A percentile compares a stretch with the other conserved stretches of the same genome.
Conservation (phyloP, 441 rosid genomes). For the Brassica hybrid region DNA sequence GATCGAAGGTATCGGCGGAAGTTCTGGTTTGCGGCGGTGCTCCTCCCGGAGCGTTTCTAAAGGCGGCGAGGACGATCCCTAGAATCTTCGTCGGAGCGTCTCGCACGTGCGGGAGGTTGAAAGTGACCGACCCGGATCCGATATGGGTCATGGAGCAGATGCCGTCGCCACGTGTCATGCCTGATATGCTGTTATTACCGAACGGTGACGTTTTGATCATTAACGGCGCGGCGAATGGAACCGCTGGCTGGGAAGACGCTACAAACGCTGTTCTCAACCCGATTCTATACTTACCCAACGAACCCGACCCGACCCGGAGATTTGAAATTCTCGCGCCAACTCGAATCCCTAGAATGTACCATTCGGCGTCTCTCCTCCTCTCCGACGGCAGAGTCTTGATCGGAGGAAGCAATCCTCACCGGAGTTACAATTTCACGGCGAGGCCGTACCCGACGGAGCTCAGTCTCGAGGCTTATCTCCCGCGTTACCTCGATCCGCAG, state of each 20-base stretch:
- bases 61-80: conserved; percentile 41
- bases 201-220: conserved; percentile 48
- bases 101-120: conserved; percentile 66
- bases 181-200: conserved; percentile 53
- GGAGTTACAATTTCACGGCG: conserved; percentile 63
- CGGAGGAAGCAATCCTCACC: conserved; percentile 91
- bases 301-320: conserved; percentile 46
- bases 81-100: conserved; percentile 57
- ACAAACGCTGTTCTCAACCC: conserved; percentile 50
- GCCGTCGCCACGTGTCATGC: conserved; percentile 53
- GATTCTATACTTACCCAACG: conserved; percentile 42
- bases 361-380: conserved; percentile 69
- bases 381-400: conserved; percentile 83
- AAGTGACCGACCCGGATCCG: conserved; percentile 60
- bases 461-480: conserved; percentile 80
- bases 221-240: conserved; percentile 51
- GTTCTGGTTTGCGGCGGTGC: conserved; percentile 83
- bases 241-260: conserved; percentile 56
- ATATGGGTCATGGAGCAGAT: conserved; percentile 54
- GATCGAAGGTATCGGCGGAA: conserved; percentile 35
- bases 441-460: conserved; percentile 70
- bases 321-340: conserved; percentile 60
- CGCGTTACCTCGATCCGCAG: conserved; percentile 59
- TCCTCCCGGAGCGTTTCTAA: conserved; percentile 52
- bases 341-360: conserved; percentile 72